Conservation (phyloP, 2,329 filamentous ascomycete genomes). For the Escovopsis sp. region DNA sequence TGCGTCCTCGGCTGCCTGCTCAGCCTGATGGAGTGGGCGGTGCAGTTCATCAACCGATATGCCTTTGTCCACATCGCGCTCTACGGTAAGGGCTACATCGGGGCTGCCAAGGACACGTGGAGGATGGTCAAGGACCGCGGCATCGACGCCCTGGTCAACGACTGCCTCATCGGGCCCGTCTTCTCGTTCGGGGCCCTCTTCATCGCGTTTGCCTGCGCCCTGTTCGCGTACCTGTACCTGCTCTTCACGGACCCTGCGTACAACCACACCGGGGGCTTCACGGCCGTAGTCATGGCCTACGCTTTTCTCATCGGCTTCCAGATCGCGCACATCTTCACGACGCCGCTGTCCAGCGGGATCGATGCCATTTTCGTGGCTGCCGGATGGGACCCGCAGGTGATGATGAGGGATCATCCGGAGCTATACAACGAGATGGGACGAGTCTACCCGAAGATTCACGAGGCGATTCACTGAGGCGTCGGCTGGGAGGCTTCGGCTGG, state of each 20-base stretch:
- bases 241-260: constrained; percentile 67
- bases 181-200: constrained; percentile 68
- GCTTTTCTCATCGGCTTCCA: constrained; percentile 83
- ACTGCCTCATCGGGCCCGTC: constrained; percentile 66
- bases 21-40: constrained; percentile 65
- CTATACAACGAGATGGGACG: constrained; percentile 65
- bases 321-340: constrained; percentile 79
- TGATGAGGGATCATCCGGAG: constrained; percentile 69
- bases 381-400: constrained; percentile 54
- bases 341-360: constrained; percentile 74
- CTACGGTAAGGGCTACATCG: constrained; percentile 79
- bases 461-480: constrained; percentile 42
- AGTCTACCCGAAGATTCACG: constrained; percentile 73
- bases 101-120: constrained; percentile 82
- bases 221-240: constrained; percentile 79
- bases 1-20: constrained; percentile 69
- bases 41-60: constrained; percentile 81
- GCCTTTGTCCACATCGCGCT: constrained; percentile 87
- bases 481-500: too few relatives aligned
- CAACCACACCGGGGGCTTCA: constrained; percentile 54
- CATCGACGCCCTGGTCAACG: constrained; percentile 78
- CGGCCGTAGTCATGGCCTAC: constrained; percentile 67
- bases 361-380: constrained; percentile 81
- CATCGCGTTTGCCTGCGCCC: constrained; percentile 66
- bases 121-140: constrained; percentile 83